Percentiles rank a stretch among this genome's conserved stretches.
These are phyloP conservation scores for Zostera marina DNA, from an alignment of 116 monocot species.

Conservation along the genomic window DNA sequence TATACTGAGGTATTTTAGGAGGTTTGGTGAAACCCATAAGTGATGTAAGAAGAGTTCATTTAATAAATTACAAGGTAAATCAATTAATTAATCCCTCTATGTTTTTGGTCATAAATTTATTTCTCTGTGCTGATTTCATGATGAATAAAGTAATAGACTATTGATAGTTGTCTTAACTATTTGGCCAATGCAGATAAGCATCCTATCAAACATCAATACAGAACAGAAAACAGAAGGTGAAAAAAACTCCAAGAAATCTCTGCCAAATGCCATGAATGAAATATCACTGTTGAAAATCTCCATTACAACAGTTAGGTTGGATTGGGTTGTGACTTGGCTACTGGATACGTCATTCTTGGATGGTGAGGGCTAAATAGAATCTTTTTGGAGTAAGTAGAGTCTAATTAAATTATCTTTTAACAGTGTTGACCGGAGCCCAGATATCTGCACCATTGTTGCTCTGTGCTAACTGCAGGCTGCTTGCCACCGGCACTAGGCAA, in stretches of 20 bases:
- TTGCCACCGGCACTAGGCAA: conserved; percentile 34
- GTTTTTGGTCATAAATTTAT: no score
- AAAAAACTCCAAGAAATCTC: neutral
- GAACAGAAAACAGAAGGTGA: neutral
- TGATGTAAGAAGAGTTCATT: no score
- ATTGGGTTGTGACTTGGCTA: no score
- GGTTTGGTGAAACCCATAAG: no score
- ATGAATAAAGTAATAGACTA: neutral
- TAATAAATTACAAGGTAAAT: no score
- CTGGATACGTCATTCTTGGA: neutral
- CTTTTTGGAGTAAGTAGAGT: neutral
- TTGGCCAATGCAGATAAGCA: neutral
- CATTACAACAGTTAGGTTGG: neutral
- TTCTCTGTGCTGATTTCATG: neutral
- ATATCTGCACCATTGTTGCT: conserved; percentile 59
- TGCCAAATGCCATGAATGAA: neutral
- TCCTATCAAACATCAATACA: neutral
- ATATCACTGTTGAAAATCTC: conserved; percentile 2
- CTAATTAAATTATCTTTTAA: neutral
- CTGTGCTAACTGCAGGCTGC: conserved; percentile 10
- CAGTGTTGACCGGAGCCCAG: conserved; percentile 31
- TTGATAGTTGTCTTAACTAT: neutral
- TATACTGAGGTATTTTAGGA: no score
- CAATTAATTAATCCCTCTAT: no score
- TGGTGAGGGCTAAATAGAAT: neutral